Evolutionary conservation across 1,284 basidiomycete genomes (phyloP).

Genomic region (Heterobasidion irregulare): DNA sequence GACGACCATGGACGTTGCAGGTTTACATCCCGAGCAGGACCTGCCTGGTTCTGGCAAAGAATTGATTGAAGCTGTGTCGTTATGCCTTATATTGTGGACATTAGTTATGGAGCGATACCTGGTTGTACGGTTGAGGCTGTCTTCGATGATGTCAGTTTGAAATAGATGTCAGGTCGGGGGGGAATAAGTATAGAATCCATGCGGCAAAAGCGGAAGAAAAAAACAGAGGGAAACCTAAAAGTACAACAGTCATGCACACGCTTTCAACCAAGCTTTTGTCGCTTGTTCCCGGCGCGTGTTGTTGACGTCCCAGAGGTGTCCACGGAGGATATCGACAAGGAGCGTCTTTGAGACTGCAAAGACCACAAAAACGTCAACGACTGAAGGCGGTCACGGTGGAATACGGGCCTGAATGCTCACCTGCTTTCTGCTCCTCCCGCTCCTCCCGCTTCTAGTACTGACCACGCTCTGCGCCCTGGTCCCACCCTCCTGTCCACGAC

Average conservation of each 20-base stretch:
- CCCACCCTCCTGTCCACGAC: conserved; percentile 14
- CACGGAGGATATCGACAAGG: conserved; percentile 54
- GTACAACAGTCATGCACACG: neutral
- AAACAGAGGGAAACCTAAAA: neutral
- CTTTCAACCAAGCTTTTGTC: conserved; percentile 33
- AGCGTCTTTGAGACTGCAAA: conserved; percentile 10
- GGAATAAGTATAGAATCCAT: neutral
- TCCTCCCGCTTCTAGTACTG: conserved; percentile 48
- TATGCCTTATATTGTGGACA: neutral
- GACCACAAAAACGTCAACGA: neutral
- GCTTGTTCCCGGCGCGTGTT: conserved; percentile 42
- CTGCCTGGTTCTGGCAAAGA: conserved; percentile 62
- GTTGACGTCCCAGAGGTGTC: conserved; percentile 48
- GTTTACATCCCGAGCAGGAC: conserved; percentile 76
- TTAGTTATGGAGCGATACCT: neutral
- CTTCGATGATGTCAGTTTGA: too few species aligned
- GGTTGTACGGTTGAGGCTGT: neutral
- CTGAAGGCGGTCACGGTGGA: neutral
- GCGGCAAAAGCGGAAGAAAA: neutral
- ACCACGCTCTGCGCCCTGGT: conserved; percentile 58
- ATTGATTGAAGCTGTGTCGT: neutral
- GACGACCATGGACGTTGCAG: conserved; percentile 27
- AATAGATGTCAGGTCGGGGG: too few species aligned
- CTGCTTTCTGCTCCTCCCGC: conserved; percentile 49
- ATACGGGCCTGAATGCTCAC: conserved; percentile 21